Percentiles rank a stretch among this genome's conserved stretches.
Evolutionary conservation across 352 stramenopile genomes (phyloP).

Genomic region (Globisporangium abappressorium): DNA sequence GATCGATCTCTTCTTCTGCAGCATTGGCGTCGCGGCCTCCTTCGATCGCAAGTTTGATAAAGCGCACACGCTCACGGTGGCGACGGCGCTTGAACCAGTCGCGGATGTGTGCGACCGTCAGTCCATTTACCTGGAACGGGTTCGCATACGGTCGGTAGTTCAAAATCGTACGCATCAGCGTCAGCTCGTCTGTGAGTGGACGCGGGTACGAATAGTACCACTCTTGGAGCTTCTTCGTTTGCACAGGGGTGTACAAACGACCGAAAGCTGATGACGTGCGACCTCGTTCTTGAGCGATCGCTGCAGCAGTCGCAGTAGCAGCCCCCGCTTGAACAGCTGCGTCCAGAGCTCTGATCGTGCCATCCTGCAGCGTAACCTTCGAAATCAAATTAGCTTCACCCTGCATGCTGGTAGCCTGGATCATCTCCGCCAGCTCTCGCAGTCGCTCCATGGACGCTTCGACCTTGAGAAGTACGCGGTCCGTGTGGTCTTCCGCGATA

Average conservation of each 20-base stretch:
- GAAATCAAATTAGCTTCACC: conserved; percentile 75
- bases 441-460: conserved; percentile 69
- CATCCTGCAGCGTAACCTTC: conserved; percentile 64
- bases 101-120: conserved; percentile 68
- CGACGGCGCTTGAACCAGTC: conserved; percentile 87
- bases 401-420: conserved; percentile 84
- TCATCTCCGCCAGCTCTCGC: conserved; percentile 70
- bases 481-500: conserved; percentile 72
- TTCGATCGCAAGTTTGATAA: conserved; percentile 72
- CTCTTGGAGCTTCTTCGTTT: conserved; percentile 79
- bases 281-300: conserved; percentile 71
- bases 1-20: conserved; percentile 74
- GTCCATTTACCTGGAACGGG: conserved; percentile 50
- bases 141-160: conserved; percentile 80
- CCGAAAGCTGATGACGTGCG: conserved; percentile 50
- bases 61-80: conserved; percentile 75
- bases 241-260: conserved; percentile 53
- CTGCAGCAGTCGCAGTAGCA: conserved; percentile 54
- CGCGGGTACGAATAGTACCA: conserved; percentile 84
- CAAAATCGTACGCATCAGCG: conserved; percentile 80
- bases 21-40: conserved; percentile 49
- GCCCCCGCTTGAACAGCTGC: conserved; percentile 61
- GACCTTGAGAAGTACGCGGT: conserved; percentile 73
- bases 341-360: conserved; percentile 56
- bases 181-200: conserved; percentile 74